Evolutionary conservation across 371 early-diverging fungal species (phyloP).

Genomic region (Mucor racemosus): DNA sequence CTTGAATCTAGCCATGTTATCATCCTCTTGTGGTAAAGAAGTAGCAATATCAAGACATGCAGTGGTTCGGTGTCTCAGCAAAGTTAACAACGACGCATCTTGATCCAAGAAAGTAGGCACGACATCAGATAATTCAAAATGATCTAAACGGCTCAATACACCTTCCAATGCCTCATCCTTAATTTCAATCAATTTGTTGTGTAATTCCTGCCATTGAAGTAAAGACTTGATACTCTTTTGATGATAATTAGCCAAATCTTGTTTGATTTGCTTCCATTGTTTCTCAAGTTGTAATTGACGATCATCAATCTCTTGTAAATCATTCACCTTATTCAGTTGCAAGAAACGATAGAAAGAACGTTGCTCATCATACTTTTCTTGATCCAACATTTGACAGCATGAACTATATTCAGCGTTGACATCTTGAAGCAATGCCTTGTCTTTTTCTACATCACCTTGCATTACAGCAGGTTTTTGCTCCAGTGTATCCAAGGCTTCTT

Average conservation of each 20-base stretch:
- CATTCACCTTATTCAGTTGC: conserved; percentile 23
- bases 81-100: conserved; percentile 1
- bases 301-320: conserved; percentile 10
- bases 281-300: conserved; percentile 16
- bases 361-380: conserved; percentile 27
- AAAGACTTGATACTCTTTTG: neutral
- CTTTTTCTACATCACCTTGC: conserved; percentile 5
- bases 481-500: neutral
- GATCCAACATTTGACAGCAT: conserved; percentile 1
- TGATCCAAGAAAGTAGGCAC: conserved; percentile 15
- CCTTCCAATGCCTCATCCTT: neutral
- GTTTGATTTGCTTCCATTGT: conserved; percentile 22
- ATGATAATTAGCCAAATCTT: neutral
- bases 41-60: conserved; percentile 15
- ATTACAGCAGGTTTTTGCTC: neutral
- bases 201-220: conserved; percentile 14
- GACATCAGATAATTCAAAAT: neutral
- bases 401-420: neutral
- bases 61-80: neutral
- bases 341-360: conserved; percentile 29
- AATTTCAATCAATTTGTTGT: conserved; percentile 12
- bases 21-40: neutral
- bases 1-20: conserved; percentile 8
- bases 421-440: neutral
- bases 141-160: neutral